These are phyloP conservation scores for Esteya vermicola DNA, from an alignment of 2,329 filamentous ascomycete species.

Conservation along the genomic window DNA sequence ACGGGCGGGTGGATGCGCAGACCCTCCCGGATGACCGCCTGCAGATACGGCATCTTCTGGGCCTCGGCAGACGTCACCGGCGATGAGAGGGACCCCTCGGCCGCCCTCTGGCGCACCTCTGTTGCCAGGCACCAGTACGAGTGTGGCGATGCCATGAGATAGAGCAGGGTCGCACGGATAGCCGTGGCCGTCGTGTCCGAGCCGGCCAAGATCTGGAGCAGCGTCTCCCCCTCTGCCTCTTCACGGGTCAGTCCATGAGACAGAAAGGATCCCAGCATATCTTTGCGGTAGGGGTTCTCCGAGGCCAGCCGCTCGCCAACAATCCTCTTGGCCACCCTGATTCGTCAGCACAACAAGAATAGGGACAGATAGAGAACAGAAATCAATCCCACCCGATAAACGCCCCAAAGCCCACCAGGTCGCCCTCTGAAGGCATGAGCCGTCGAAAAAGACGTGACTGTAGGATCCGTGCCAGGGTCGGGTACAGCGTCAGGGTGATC, in stretches of 20 bases:
- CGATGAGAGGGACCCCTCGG: conserved; percentile 15
- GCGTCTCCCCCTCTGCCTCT: conserved; percentile 28
- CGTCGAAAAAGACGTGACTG: conserved; percentile 23
- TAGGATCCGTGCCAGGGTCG: conserved; percentile 23
- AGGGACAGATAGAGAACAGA: conserved; percentile 8
- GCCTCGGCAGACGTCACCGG: conserved; percentile 22
- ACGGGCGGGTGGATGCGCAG: conserved; percentile 31
- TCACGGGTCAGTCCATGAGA: conserved; percentile 22
- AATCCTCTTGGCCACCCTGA: conserved; percentile 24
- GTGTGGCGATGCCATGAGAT: conserved; percentile 13
- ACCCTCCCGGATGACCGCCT: conserved; percentile 34
- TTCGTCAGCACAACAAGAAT: background rate
- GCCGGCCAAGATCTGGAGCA: conserved; percentile 21
- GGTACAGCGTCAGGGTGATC: conserved; percentile 26
- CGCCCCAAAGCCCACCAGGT: conserved; percentile 9
- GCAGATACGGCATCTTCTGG: conserved; percentile 28
- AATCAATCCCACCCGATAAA: conserved; percentile 6
- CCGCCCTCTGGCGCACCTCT: conserved; percentile 22
- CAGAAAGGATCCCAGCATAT: conserved; percentile 27
- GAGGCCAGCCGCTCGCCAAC: conserved; percentile 17
- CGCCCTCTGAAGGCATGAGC: conserved; percentile 9
- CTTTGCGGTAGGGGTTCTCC: conserved; percentile 14
- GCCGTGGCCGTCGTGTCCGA: conserved; percentile 17
- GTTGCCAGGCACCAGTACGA: conserved; percentile 11
- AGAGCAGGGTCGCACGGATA: conserved; percentile 14